phyloP scores from a whole-genome alignment of 306 rosid species.

The Cucumis cinereus region DNA sequence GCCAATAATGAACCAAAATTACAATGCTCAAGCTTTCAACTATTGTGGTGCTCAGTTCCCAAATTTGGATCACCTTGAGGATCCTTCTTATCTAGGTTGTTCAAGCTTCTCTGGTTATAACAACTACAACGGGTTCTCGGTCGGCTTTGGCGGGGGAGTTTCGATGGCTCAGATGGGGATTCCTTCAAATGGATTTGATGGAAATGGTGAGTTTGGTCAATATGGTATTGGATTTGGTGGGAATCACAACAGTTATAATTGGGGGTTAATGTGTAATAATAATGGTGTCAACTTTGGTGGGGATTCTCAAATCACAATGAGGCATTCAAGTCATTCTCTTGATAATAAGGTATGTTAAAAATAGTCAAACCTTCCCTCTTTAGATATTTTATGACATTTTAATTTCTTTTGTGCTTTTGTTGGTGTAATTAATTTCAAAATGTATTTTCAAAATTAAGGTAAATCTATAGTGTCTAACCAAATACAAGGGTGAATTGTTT shows the following conservation, averaged over 20 bases:
- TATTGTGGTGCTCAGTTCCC: not conserved
- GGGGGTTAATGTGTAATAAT: not conserved
- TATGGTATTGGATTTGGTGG: not conserved
- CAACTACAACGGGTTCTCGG: not conserved
- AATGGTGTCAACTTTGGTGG: not conserved
- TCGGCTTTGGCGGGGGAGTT: not conserved
- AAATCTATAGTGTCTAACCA: not conserved
- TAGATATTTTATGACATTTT: not conserved
- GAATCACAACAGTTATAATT: not conserved
- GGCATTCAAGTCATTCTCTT: not conserved
- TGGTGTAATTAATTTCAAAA: not conserved
- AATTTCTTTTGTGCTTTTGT: not conserved
- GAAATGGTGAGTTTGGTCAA: not conserved
- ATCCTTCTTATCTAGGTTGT: not conserved
- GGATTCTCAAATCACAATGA: not conserved
- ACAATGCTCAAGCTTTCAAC: not conserved
- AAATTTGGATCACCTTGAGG: not conserved
- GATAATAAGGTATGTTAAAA: not conserved
- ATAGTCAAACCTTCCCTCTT: not conserved
- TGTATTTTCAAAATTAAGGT: not conserved
- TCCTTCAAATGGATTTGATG: constrained; percentile 1
- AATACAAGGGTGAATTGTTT: too few species aligned
- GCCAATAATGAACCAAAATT: not conserved
- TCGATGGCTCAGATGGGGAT: not conserved
- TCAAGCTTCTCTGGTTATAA: not conserved